phyloP scores from a whole-genome alignment of 2,329 filamentous ascomycete genomes.

The Xylariaceae sp. region DNA sequence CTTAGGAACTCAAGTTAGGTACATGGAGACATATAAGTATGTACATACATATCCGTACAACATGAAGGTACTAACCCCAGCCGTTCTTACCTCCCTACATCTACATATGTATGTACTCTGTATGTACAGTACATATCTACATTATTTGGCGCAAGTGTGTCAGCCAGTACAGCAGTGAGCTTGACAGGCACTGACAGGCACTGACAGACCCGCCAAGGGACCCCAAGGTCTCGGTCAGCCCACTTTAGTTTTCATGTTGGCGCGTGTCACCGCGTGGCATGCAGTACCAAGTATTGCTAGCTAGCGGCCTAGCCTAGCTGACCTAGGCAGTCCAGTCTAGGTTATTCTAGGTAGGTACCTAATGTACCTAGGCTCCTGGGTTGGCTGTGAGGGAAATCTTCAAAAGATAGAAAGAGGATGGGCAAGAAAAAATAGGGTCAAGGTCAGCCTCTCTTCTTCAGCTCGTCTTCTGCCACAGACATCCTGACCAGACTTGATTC shows the following conservation, averaged over 20 bases:
- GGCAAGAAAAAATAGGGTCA: background rate
- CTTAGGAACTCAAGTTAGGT: too few relatives aligned
- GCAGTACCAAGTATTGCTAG: background rate
- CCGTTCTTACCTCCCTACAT: too few relatives aligned
- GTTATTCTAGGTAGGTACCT: constrained; percentile 5
- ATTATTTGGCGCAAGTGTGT: constrained; percentile 9
- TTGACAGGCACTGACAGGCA: constrained; percentile 17
- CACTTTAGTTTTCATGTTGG: constrained; percentile 12
- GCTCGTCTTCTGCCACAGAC: constrained; percentile 6
- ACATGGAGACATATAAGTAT: too few relatives aligned
- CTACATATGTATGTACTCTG: too few relatives aligned
- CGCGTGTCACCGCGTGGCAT: constrained; percentile 7
- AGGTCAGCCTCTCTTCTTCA: constrained; percentile 9
- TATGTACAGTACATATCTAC: too few relatives aligned
- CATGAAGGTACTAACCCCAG: background rate
- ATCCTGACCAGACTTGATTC: background rate
- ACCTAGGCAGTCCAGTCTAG: constrained; percentile 14
- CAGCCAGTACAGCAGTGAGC: constrained; percentile 14
- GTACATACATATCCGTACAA: too few relatives aligned
- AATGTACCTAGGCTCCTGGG: background rate
- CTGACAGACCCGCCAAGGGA: constrained; percentile 13
- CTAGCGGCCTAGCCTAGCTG: constrained; percentile 2
- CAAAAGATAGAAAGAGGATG: background rate
- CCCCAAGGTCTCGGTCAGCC: constrained; percentile 16
- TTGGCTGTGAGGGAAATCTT: constrained; percentile 17